Base-by-base conservation (phyloP, 768 basidiomycete species). In the Cytidiella melzeri region DNA sequence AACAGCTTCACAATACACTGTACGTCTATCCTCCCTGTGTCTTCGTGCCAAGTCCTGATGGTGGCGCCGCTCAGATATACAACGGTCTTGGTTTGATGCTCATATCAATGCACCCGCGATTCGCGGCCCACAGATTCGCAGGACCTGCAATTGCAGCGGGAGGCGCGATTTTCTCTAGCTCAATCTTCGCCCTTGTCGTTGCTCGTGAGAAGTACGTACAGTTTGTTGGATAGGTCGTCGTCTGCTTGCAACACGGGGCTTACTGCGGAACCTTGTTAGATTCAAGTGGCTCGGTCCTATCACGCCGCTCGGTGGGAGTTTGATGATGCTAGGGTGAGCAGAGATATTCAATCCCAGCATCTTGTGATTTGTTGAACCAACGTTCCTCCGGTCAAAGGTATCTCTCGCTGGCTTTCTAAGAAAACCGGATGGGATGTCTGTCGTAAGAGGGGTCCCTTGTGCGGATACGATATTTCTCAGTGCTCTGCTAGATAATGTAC, bases 311-410 rank as follows among this genome's bases (percentile, higher is more conserved):
- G 85, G 84, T 1, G 86, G 79, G 3, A 48, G 73, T 18, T 44
- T 78, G 1, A 80, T 83, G 79, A 83, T 85, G 56, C 77, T 78
- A 26, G 85, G 85, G 83, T 85, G 58, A 67, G 80, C 54, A 11
- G 25, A 13, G 30, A 46, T 23, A 40, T 12, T 26, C 6, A n/a
- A n/a, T n/a, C n/a, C n/a, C n/a, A n/a, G n/a, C n/a, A n/a, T n/a
- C n/a, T n/a, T n/a, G n/a, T n/a, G n/a, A n/a, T n/a, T n/a, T n/a
- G n/a, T n/a, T n/a, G n/a, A n/a, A n/a, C n/a, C n/a, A n/a, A n/a
- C n/a, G n/a, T n/a, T n/a, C n/a, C n/a, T n/a, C n/a, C n/a, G n/a
- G n/a, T 13, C n/a, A 7, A 53, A 81, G 82, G 52, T 84, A 83
- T 56, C 50, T 80, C 36, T 69, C 76, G 11, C 64, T 84, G 52